These are phyloP conservation scores for Colletotrichum euphorbiae DNA, from an alignment of 2,329 filamentous ascomycete species.

Conservation along the genomic window DNA sequence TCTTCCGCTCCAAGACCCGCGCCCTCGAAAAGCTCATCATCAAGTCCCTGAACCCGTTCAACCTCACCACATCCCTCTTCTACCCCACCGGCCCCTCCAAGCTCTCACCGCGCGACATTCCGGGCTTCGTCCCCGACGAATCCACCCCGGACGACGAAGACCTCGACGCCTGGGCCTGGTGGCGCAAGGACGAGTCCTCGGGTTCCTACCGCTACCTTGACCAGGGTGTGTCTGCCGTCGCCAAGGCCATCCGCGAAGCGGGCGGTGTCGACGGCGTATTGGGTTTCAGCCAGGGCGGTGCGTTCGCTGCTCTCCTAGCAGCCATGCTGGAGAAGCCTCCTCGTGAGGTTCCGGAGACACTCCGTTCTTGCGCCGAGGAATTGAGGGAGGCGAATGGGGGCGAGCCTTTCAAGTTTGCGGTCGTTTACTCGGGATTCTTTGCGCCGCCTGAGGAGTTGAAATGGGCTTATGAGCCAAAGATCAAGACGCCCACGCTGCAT, in stretches of 20 bases:
- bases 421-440: slow-evolving; percentile 82
- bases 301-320: slow-evolving; percentile 78
- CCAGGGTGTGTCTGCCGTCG: slow-evolving; percentile 73
- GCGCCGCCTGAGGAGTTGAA: slow-evolving; percentile 70
- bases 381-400: slow-evolving; percentile 63
- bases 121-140: slow-evolving; percentile 66
- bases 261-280: slow-evolving; percentile 82
- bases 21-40: slow-evolving; percentile 83
- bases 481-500: slow-evolving; percentile 83
- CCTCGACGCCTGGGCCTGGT: slow-evolving; percentile 86
- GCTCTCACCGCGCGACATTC: slow-evolving; percentile 74
- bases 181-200: slow-evolving; percentile 74
- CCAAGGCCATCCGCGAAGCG: slow-evolving; percentile 68
- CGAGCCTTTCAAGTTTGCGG: slow-evolving; percentile 72
- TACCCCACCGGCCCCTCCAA: slow-evolving; percentile 78
- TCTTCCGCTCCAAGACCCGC: slow-evolving; percentile 90
- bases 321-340: slow-evolving; percentile 72
- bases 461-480: slow-evolving; percentile 77
- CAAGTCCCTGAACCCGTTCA: slow-evolving; percentile 75
- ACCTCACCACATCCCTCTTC: slow-evolving; percentile 65
- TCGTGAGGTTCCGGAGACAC: slow-evolving; percentile 45
- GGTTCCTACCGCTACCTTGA: slow-evolving; percentile 75
- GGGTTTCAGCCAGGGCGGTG: slow-evolving; percentile 86
- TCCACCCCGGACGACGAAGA: slow-evolving; percentile 51
- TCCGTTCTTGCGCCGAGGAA: slow-evolving; percentile 54